Percentiles rank a stretch among this genome's conserved stretches.
Evolutionary conservation across 1,284 basidiomycete genomes (phyloP).

Genomic region (Cystobasidium sp.): DNA sequence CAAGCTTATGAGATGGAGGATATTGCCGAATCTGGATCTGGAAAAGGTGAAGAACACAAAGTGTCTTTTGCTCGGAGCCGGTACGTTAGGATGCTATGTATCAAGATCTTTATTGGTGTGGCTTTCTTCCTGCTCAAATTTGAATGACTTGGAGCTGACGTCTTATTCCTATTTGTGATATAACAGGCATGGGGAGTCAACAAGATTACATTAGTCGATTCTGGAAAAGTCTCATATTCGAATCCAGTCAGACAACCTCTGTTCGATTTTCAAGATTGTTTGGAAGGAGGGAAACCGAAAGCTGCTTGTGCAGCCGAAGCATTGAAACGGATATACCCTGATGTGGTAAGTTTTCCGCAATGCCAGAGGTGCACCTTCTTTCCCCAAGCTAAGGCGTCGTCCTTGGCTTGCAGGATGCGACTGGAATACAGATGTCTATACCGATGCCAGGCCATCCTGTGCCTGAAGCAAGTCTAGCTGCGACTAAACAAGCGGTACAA

Average conservation of each 20-base stretch:
- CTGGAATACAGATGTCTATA: constrained; percentile 75
- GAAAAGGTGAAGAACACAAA: constrained; percentile 79
- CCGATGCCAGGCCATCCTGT: constrained; percentile 99
- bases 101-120: constrained; percentile 82
- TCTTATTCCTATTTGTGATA: background rate
- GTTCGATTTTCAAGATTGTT: constrained; percentile 91
- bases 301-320: constrained; percentile 87
- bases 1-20: constrained; percentile 97
- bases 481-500: constrained; percentile 70
- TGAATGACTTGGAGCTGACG: background rate
- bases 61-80: constrained; percentile 88
- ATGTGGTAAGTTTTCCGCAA: constrained; percentile 68
- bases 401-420: constrained; percentile 67
- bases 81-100: constrained; percentile 96
- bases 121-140: constrained; percentile 3
- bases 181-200: constrained; percentile 89
- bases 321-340: constrained; percentile 87
- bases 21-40: constrained; percentile 84
- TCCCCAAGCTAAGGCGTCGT: background rate
- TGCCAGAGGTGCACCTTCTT: constrained; percentile 27
- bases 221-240: constrained; percentile 86
- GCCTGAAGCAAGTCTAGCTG: constrained; percentile 61
- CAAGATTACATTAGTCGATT: constrained; percentile 91
- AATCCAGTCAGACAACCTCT: constrained; percentile 96
- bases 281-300: constrained; percentile 92